Base-by-base conservation (phyloP, 2,329 filamentous ascomycete species). In the Diaporthe humulicola region DNA sequence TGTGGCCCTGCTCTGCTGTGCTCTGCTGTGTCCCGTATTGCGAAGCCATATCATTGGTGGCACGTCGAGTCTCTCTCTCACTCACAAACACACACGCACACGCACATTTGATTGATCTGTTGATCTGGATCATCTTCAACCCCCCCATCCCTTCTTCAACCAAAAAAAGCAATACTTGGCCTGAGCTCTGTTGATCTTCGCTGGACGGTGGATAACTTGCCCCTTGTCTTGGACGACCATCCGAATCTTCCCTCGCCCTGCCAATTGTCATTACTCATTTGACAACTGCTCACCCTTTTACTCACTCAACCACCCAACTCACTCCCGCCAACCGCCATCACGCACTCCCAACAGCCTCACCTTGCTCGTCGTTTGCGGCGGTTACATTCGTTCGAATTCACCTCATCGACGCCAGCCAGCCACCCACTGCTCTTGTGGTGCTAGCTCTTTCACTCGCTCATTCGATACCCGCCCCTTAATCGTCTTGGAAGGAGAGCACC, bases 61-160 rank as follows among this genome's bases (percentile, higher is more conserved):
- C 70, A 72, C 70, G 45, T 52, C 45, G n/a, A 38, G 38, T 67
- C 64, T 38, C n/a, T 52, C 30, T 25, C 22, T n/a, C 25, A 19
- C 52, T 19, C 17, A 50, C 22, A 50, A n/a, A 40, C 64, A 50
- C 64, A 30, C 61, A 19, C 45, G 22, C 61, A 52, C 61, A 48
- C 66, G 45, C 42, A 52, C 45, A 61, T 67, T 70, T 64, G 57
- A 70, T 70, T 64, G 57, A 70, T 70, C 54, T 74, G 74, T 73
- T 74, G 74, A 74, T 76, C 74, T 67, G 45, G 70, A 72, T 72
- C 54, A 73, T 70, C 72, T 54, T 56, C 42, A 17, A 54, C 40
- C 33, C 36, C 33, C 42, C 57, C 36, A 33, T 57, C 67, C 45
- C 33, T 64, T 52, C 52, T 48, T 71, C 40, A 36, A 60, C 57